Percentiles rank a stretch among this genome's conserved stretches.
Evolutionary conservation across 129 eudicot species (phyloP).

Genomic region (Apium graveolens): DNA sequence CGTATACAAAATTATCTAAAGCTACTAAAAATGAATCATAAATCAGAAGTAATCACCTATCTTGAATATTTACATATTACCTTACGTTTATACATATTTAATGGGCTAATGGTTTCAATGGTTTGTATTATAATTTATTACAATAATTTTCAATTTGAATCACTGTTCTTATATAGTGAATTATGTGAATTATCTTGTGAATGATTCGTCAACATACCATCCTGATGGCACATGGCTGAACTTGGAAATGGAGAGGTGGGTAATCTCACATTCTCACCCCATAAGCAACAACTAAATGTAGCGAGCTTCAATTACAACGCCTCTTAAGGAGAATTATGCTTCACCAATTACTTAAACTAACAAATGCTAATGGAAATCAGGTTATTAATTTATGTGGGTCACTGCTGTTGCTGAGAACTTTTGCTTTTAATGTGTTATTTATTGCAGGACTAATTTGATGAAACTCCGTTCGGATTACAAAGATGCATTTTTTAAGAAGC

Average conservation of each 20-base stretch:
- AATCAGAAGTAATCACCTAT: background rate
- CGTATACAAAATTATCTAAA: background rate
- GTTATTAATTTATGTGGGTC: background rate
- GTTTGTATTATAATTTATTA: background rate
- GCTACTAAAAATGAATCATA: background rate
- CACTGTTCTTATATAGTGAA: background rate
- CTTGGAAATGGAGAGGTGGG: background rate
- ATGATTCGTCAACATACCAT: too few relatives aligned
- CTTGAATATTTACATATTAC: background rate
- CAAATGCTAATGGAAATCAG: background rate
- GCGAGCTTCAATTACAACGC: background rate
- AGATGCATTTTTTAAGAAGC: constrained; percentile 80
- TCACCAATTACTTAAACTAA: background rate
- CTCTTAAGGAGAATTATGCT: background rate
- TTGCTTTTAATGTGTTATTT: constrained; percentile 3
- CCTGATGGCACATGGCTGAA: background rate
- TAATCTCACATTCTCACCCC: background rate
- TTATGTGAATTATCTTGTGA: background rate
- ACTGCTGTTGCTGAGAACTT: background rate
- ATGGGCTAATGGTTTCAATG: background rate
- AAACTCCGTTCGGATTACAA: constrained; percentile 92
- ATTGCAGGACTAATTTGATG: constrained; percentile 86
- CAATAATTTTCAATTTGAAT: background rate
- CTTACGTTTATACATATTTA: background rate
- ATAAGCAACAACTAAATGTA: background rate